Percentiles rank a stretch among this genome's conserved stretches.
These are phyloP conservation scores for Tanacetum coccineum DNA, from an alignment of 129 eudicot genomes.

Conservation along the genomic window DNA sequence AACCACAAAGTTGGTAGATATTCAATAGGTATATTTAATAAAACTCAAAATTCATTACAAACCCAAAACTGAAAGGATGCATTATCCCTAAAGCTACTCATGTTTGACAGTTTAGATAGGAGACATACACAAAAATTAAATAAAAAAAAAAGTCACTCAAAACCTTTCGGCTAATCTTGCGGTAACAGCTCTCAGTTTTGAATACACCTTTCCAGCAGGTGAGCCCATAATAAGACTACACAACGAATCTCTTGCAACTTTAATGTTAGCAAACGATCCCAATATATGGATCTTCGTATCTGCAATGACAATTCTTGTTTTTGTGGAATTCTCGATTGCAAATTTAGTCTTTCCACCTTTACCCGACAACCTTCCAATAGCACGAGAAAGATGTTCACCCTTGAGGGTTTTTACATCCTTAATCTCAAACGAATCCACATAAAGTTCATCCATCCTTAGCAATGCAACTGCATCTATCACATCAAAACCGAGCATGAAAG, in stretches of 20 bases:
- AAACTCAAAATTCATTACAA: constrained; percentile 3
- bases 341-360: constrained; percentile 75
- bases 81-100: not conserved
- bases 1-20: constrained; percentile 1
- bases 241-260: constrained; percentile 64
- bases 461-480: constrained; percentile 60
- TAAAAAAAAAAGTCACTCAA: constrained; percentile 19
- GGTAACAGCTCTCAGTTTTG: constrained; percentile 63
- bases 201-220: constrained; percentile 70
- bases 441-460: constrained; percentile 69
- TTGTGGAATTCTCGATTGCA: constrained; percentile 71
- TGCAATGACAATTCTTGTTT: constrained; percentile 74
- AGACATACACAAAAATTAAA: not conserved
- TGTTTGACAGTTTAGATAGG: constrained; percentile 8
- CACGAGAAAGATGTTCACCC: constrained; percentile 72
- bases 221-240: constrained; percentile 80
- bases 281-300: constrained; percentile 70
- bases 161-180: constrained; percentile 70
- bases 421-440: constrained; percentile 73
- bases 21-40: not conserved
- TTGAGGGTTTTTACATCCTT: constrained; percentile 70
- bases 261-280: constrained; percentile 69
- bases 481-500: constrained; percentile 77
- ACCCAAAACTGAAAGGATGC: constrained; percentile 13
- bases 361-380: constrained; percentile 70